Evolutionary conservation across 345 rosid genomes (phyloP), one percentile per base, ranked within the genome.

Genomic region (Eutrema japonicum): DNA sequence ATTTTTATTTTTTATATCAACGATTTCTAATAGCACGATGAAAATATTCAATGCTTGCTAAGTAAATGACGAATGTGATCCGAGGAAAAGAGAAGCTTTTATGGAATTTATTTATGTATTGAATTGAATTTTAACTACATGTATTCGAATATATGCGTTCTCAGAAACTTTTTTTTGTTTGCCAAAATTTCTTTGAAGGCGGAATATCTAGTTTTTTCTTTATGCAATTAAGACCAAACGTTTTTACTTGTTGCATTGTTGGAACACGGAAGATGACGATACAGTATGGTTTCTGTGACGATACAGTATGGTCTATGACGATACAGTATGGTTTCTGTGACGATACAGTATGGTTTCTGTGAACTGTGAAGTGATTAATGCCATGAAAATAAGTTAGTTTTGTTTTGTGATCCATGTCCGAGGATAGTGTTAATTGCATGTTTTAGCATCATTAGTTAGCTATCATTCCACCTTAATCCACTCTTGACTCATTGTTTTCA

Each of bases 221-320:
- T 30, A 30, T 30, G 35, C 33, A 42, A 27, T 40, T 32, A 40
- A 40, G 40, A 16, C 72, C 43, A 68, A 16, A 55, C 26, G 13
- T n/a, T 43, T 22, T 43, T 8, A 68, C 9, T 7, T 14, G 49
- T 8, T 40, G n/a, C 38, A 40, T 51, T 66, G 16, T 40, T n/a
- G 10, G 73, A 18, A 43, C 35, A 27, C 26, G 35, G 54, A 68
- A 43, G 53, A 68, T 55, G 42, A 45, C 45, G 45, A 56, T 56
- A 55, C 12, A 6, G 42, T 18, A 40, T 14, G 37, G 14, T 66
- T 52, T 50, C 61, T n/a, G 18, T 18, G 22, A 18, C 1, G 22
- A 18, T 18, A 18, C 22, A 18, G 22, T 18, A 18, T 18, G 22
- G 22, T 18, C 18, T 18, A 1, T 0, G 22, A 18, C 22, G 22